Evolutionary conservation across 805 yeast species (phyloP), one percentile per base, ranked within the genome.

Genomic region (Suhomyces prunicola): DNA sequence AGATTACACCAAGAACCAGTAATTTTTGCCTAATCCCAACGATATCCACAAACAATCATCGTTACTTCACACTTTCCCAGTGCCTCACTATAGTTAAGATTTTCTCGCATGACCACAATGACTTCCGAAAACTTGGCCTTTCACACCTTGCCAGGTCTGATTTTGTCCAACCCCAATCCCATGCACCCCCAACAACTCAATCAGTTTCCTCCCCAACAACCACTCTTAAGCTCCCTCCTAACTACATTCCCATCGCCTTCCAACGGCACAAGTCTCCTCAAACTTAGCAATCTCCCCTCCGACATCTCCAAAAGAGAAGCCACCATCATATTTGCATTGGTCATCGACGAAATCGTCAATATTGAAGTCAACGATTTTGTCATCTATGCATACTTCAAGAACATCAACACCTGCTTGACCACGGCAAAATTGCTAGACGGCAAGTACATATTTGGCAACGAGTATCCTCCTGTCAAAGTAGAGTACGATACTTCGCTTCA

Each of bases 231-330:
- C 33, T 41, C 47, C 2, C 46, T 48, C 5, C 6, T 48, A 6
- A 46, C 52, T 19, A 29, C 53, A 19, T 53, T 50, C 3, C 48
- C 52, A 7, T 40, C 52, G 40, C 33, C 60, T 10, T 29, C 62
- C 31, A 59, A 47, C 51, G 50, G 63, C 12, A 55, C 51, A 23
- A 22, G 42, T 61, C 45, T 63, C 54, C 51, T 61, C 47, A 62
- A 67, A 10, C 58, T 84, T 45, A 76, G 72, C 58, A 86, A 85
- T 61, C 63, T 86, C 10, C 94, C 96, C 7, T 59, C 69, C 4
- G 90, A 88, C 68, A 72, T 87, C 27, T 67, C 88, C 2, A 58
- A 77, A 35, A 79, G 94, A 65, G 96, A 88, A 66, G 85, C 88
- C 2, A 74, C 80, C 47, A 74, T 86, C 13, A 77, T 88, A 6